These are phyloP conservation scores for Myxozyma neotropica DNA, from an alignment of 805 yeast genomes.

Conservation along the genomic window DNA sequence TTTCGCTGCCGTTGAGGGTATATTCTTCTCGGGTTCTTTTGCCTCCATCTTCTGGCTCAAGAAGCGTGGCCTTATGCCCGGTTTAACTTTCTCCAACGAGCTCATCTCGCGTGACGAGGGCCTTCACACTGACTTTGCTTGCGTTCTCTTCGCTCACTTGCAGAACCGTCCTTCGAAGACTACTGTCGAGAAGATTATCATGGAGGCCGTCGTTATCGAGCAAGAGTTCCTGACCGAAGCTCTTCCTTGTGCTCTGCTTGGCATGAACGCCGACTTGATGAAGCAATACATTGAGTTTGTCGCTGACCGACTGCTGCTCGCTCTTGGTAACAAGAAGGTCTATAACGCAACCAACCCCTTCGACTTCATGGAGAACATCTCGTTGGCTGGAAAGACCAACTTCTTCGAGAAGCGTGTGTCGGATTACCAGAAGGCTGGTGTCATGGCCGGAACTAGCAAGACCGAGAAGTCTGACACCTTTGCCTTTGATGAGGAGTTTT, in stretches of 20 bases:
- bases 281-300: slow-evolving; percentile 97
- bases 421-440: slow-evolving; percentile 99
- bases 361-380: slow-evolving; percentile 98
- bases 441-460: slow-evolving; percentile 72
- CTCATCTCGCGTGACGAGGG: slow-evolving; percentile 98
- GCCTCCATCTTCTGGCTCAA: slow-evolving; percentile 99
- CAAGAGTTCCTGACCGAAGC: slow-evolving; percentile 95
- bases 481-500: slow-evolving; percentile 92
- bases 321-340: slow-evolving; percentile 87
- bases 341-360: slow-evolving; percentile 92
- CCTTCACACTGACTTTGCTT: slow-evolving; percentile 97
- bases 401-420: slow-evolving; percentile 98
- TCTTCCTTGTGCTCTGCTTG: slow-evolving; percentile 86
- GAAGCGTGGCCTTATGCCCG: slow-evolving; percentile 99
- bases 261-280: slow-evolving; percentile 94
- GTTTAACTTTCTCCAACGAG: slow-evolving; percentile 96
- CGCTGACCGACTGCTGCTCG: slow-evolving; percentile 90
- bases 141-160: slow-evolving; percentile 89
- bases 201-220: slow-evolving; percentile 94
- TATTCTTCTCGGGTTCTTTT: slow-evolving; percentile 96
- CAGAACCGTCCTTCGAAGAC: slow-evolving; percentile 80
- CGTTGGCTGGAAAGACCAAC: slow-evolving; percentile 97
- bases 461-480: slow-evolving; percentile 52
- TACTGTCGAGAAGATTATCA: slow-evolving; percentile 81
- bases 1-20: slow-evolving; percentile 98